Base-by-base conservation (phyloP, 768 basidiomycete genomes). In the Pisolithus marmoratus region DNA sequence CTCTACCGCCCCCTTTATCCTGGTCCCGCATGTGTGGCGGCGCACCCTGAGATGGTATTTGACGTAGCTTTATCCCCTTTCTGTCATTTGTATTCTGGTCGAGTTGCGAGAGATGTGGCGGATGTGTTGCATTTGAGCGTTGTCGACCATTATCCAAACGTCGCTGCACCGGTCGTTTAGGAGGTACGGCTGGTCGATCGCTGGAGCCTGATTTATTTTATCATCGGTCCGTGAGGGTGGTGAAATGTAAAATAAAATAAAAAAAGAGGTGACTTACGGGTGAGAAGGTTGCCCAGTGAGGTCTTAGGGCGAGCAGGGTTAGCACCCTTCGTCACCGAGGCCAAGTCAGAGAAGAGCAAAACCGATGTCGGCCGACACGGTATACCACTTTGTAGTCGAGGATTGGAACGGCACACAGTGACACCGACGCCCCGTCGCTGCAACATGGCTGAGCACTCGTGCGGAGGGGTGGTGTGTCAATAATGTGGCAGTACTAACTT, bases 371-470 rank as follows among this genome's bases (percentile, higher is more conserved):
- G 55, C 22, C 49, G 49, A 46, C 46, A 48, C n/a, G 57, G 52
- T 46, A 40, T 29, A 8, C 61, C 52, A 27, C 31, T 31, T 44
- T 34, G 54, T 44, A 50, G 43, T 24, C 52, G 45, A 19, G 45
- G 24, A 23, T 50, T 36, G 47, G 49, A 41, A 24, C 15, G 9
- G 9, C 29, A 42, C 15, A 45, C 8, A 26, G 23, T 19, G 11
- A 15, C 5, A 34, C 34, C 34, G 43, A 37, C 27, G 47, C 38
- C 54, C 52, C 57, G 50, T 20, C 42, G 52, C 31, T 44, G 56
- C 20, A 59, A 45, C 64, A 66, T 65, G 55, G 46, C 49, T 15
- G 22, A 22, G 38, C 31, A 20, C 34, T 14, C 34, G 34, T 34
- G 34, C 34, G 12, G 34, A 15, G 34, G 15, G 34, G 14, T 14